These are phyloP conservation scores for Ceratocystis ficicola DNA, from an alignment of 2,329 filamentous ascomycete genomes.

Conservation along the genomic window DNA sequence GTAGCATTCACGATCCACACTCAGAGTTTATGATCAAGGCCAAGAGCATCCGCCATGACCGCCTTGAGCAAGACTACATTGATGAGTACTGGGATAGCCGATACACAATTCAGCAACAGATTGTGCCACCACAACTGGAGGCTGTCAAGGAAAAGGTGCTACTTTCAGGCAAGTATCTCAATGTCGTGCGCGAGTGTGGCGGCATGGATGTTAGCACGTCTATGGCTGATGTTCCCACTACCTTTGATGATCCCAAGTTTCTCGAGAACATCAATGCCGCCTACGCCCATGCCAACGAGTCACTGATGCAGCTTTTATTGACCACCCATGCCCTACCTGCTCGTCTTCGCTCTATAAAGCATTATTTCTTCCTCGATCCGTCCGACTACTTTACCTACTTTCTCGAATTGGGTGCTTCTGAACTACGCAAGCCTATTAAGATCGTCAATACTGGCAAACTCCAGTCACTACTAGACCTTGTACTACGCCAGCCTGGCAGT, in stretches of 20 bases:
- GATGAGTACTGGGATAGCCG: slow-evolving; percentile 99
- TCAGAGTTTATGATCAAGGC: slow-evolving; percentile 91
- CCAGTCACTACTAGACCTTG: slow-evolving; percentile 88
- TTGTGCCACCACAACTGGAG: slow-evolving; percentile 84
- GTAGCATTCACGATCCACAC: slow-evolving; percentile 87
- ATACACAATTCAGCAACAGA: slow-evolving; percentile 84
- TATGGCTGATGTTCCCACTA: slow-evolving; percentile 75
- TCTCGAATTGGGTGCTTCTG: slow-evolving; percentile 77
- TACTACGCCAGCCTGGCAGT: slow-evolving; percentile 89
- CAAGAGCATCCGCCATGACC: slow-evolving; percentile 82
- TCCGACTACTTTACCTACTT: slow-evolving; percentile 99
- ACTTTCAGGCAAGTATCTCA: slow-evolving; percentile 91
- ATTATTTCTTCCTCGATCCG: slow-evolving; percentile 97
- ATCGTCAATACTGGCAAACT: slow-evolving; percentile 84
- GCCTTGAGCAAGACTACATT: slow-evolving; percentile 89
- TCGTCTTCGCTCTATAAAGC: slow-evolving; percentile 79
- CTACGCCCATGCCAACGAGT: slow-evolving; percentile 91
- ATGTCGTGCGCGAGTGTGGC: slow-evolving; percentile 92
- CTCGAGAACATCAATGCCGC: slow-evolving; percentile 91
- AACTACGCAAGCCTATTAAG: slow-evolving; percentile 80
- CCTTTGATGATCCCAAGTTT: slow-evolving; percentile 84
- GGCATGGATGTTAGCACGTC: slow-evolving; percentile 88
- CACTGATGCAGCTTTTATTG: slow-evolving; percentile 76
- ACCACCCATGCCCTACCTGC: slow-evolving; percentile 86
- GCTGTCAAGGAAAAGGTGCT: slow-evolving; percentile 88